phyloP scores from a whole-genome alignment of 2,329 filamentous ascomycete genomes.

The Rutstroemia sp. region DNA sequence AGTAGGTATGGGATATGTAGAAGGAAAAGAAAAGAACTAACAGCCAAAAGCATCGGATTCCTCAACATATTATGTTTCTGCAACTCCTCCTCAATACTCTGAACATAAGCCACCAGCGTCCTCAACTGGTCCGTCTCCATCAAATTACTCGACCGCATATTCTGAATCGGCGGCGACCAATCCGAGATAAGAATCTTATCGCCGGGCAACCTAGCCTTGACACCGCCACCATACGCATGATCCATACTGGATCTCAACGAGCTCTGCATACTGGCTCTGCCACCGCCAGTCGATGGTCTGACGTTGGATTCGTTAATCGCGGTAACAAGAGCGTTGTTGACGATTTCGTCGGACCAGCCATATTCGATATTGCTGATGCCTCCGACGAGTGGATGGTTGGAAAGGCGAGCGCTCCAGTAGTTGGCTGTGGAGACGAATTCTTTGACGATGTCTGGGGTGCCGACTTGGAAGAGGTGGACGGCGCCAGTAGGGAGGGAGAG shows the following conservation, averaged over 20 bases:
- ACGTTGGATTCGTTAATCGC: conserved; percentile 42
- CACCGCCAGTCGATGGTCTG: conserved; percentile 24
- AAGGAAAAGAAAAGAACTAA: conserved; percentile 32
- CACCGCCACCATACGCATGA: conserved; percentile 29
- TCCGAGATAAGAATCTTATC: conserved; percentile 79
- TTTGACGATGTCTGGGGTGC: conserved; percentile 86
- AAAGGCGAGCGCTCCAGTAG: conserved; percentile 93
- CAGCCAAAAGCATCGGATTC: conserved; percentile 75
- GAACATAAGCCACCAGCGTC: conserved; percentile 70
- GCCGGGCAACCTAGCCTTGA: conserved; percentile 61
- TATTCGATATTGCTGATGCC: conserved; percentile 97
- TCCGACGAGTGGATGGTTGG: conserved; percentile 85
- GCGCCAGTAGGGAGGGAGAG: conserved; percentile 86
- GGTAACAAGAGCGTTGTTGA: conserved; percentile 43
- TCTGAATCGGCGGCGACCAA: conserved; percentile 84
- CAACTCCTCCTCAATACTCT: conserved; percentile 78
- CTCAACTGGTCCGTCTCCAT: conserved; percentile 75
- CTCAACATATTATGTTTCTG: conserved; percentile 83
- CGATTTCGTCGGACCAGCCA: conserved; percentile 83
- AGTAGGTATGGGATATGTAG: neutral
- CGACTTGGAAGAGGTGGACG: conserved; percentile 96
- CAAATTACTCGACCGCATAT: conserved; percentile 75
- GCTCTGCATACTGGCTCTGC: conserved; percentile 41
- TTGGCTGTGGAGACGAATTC: conserved; percentile 94
- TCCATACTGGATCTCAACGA: conserved; percentile 54